Base-by-base conservation (phyloP, 345 rosid species). In the Ailanthus altissimus region DNA sequence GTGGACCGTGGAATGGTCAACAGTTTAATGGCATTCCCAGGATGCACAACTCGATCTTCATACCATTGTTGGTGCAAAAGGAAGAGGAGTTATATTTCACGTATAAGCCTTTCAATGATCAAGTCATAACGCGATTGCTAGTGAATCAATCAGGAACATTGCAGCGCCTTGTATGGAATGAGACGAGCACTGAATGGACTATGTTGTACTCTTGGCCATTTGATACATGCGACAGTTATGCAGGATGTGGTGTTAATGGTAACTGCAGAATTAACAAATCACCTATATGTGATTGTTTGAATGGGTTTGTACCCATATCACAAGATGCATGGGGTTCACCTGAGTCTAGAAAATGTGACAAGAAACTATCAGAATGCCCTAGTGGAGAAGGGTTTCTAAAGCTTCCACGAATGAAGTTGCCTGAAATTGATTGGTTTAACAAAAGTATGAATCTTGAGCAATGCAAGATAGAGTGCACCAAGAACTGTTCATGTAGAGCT, bases 1-100 rank as follows among this genome's bases (percentile, higher is more conserved):
- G 82, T 23, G 88, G 85, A 12, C 75, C 84, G 1, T 85, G 85
- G 88, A 82, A 82, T 73, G 85, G 85, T 5, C 21, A 38, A 2
- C 61, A 81, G 64, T 85, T 85, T 23, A 73, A 82, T 23, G 85
- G 84, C 47, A 72, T 82, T 23, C 88, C 85, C 12, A 80, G 76
- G 45, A 78, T 76, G 80, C 16, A 36, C 28, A 71, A 15, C 32
- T 74, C 21, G 62, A 79, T 77, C 16, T 66, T 81, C 0, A 81
- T 12, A n/a, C 77, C 79, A 56, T 5, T 4, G 54, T 71, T 83
- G 62, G 25, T 80, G 8, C 16, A 65, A 0, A 69, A 68, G 21
- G 58, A 74, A 56, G 59, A 78, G 0, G 83, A 75, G 53, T 67
- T 61, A 8, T 82, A 67, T 54, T 80, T 50, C 73, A 78, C 73